phyloP scores from a whole-genome alignment of 768 basidiomycete species.

The Leccinum subtestaceum region DNA sequence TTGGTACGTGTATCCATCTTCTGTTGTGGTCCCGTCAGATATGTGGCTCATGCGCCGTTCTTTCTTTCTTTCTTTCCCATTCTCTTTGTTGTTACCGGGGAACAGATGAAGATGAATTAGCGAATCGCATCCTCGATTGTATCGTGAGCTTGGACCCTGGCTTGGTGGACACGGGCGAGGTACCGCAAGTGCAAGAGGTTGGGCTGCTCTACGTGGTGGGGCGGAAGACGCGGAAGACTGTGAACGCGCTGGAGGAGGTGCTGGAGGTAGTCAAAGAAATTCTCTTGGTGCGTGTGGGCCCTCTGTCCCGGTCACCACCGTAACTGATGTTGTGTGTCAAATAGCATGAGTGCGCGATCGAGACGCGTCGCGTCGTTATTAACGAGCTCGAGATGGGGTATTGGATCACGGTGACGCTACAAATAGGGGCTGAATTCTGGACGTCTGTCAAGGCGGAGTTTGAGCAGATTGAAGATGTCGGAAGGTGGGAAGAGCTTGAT shows the following conservation, averaged over 20 bases:
- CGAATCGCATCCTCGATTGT: constrained; percentile 4
- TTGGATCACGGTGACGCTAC: constrained; percentile 10
- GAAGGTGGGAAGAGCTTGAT: neutral
- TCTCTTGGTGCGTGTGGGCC: constrained; percentile 9
- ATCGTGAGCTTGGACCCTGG: constrained; percentile 7
- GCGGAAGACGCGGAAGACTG: constrained; percentile 3
- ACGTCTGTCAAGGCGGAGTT: neutral
- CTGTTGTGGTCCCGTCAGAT: neutral
- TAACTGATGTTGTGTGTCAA: no score
- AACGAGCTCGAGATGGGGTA: constrained; percentile 21
- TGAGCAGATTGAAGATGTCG: neutral
- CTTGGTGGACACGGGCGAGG: neutral
- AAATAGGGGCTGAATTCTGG: neutral
- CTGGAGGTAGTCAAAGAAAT: neutral
- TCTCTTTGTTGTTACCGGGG: neutral
- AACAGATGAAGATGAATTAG: constrained; percentile 11
- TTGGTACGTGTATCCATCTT: constrained; percentile 10
- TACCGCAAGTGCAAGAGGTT: constrained; percentile 10
- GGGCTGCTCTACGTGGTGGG: constrained; percentile 8
- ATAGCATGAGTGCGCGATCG: constrained; percentile 5
- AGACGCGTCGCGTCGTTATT: neutral
- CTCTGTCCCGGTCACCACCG: neutral
- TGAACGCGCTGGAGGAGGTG: neutral
- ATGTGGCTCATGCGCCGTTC: neutral
- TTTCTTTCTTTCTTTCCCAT: neutral